phyloP scores from a whole-genome alignment of 257 asterid genomes.

The Scutellaria barbata region DNA sequence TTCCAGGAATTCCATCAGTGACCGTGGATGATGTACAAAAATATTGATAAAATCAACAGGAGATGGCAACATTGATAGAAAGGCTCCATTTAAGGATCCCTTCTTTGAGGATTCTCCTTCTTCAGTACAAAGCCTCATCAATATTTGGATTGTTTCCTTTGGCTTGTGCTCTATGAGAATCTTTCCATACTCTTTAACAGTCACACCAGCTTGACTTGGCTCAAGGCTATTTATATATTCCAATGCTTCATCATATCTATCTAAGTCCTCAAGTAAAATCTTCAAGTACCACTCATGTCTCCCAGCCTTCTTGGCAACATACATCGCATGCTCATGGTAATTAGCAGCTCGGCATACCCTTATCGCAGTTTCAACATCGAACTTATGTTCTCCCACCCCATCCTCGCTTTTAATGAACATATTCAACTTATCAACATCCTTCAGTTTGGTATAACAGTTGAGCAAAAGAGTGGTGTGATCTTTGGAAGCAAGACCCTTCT shows the following conservation, averaged over 20 bases:
- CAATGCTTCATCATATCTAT: slow-evolving; percentile 89
- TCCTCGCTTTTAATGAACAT: slow-evolving; percentile 85
- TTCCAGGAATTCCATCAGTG: slow-evolving; percentile 95
- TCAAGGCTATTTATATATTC: slow-evolving; percentile 86
- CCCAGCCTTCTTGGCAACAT: slow-evolving; percentile 96
- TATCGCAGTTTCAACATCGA: slow-evolving; percentile 96
- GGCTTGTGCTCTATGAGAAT: slow-evolving; percentile 93
- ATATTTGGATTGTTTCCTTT: slow-evolving; percentile 75
- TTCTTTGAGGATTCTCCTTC: slow-evolving; percentile 68
- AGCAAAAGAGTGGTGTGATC: slow-evolving; percentile 95
- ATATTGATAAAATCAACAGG: slow-evolving; percentile 96
- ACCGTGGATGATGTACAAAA: slow-evolving; percentile 76
- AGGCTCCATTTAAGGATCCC: slow-evolving; percentile 55
- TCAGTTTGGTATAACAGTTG: slow-evolving; percentile 92
- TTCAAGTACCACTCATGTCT: slow-evolving; percentile 94
- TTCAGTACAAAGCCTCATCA: slow-evolving; percentile 93
- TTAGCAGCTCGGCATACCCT: slow-evolving; percentile 95
- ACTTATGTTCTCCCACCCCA: slow-evolving; percentile 77
- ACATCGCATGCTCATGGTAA: slow-evolving; percentile 98
- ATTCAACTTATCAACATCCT: slow-evolving; percentile 91
- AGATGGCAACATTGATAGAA: slow-evolving; percentile 91
- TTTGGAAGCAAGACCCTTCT: slow-evolving; percentile 92
- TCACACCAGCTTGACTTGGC: slow-evolving; percentile 95
- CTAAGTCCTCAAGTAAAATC: slow-evolving; percentile 94
- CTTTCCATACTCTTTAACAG: slow-evolving; percentile 92